Percentiles rank a stretch among this genome's conserved stretches.
phyloP scores from a whole-genome alignment of 768 basidiomycete species.

The Russula olivacea region DNA sequence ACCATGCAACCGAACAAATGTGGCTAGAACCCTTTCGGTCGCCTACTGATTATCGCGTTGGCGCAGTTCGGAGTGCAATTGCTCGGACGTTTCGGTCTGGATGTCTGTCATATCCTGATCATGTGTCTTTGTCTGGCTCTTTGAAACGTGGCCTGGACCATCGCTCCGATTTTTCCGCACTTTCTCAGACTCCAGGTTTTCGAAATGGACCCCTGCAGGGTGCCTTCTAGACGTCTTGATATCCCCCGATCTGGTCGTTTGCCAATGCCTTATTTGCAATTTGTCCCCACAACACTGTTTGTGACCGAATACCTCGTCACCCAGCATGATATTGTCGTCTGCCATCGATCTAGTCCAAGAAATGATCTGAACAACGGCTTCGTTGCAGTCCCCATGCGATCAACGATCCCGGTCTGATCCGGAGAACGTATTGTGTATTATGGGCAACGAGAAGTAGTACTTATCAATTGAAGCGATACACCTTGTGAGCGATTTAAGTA shows the following conservation, averaged over 20 bases:
- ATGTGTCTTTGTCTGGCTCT: conserved; percentile 1
- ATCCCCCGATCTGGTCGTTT: not conserved
- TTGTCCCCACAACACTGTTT: not conserved
- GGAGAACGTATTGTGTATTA: too few relatives aligned
- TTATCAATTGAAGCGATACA: not conserved
- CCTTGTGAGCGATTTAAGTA: not conserved
- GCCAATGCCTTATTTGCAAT: not conserved
- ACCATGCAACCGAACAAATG: not conserved
- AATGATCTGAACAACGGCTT: not conserved
- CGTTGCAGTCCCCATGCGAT: not conserved
- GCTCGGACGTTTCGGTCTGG: not conserved
- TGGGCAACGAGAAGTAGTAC: not conserved
- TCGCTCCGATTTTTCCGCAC: not conserved
- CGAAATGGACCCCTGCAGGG: not conserved
- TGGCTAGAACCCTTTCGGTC: not conserved
- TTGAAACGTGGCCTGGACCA: conserved; percentile 11
- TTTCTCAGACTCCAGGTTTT: not conserved
- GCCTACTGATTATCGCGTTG: not conserved
- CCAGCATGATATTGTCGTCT: not conserved
- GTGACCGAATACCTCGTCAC: not conserved
- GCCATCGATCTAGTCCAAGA: too few relatives aligned
- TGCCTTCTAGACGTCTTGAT: conserved; percentile 13
- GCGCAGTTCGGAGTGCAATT: not conserved
- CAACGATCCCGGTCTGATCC: not conserved
- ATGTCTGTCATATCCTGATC: conserved; percentile 1